A percentile compares a stretch with the other conserved stretches of the same genome.
These are phyloP conservation scores for Solanum ossicruentum DNA, from an alignment of 257 asterid species.

Conservation along the genomic window DNA sequence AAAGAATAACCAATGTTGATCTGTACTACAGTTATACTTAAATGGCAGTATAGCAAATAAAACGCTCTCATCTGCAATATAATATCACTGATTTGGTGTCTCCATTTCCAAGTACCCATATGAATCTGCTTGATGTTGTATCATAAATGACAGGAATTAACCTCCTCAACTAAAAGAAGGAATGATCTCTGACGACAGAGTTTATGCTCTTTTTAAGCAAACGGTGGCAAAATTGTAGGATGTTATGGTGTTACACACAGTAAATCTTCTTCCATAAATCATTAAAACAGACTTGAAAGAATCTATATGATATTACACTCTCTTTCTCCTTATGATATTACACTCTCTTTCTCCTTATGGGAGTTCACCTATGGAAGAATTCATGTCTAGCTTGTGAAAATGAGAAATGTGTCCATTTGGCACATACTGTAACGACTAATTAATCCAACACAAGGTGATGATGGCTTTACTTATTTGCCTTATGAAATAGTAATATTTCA, in stretches of 20 bases:
- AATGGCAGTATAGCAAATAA: neutral
- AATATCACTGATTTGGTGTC: neutral
- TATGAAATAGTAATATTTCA: neutral
- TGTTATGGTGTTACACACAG: neutral
- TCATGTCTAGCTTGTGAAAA: neutral
- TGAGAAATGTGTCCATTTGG: neutral
- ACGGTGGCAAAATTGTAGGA: neutral
- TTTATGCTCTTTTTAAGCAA: neutral
- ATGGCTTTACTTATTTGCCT: neutral
- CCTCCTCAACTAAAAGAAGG: neutral
- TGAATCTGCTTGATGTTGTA: neutral
- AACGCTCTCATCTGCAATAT: neutral
- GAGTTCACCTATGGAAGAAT: neutral
- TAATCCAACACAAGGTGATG: neutral
- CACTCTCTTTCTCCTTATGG: neutral
- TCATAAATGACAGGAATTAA: neutral
- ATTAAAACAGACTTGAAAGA: neutral
- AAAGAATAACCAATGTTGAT: neutral
- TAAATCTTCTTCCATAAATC: neutral
- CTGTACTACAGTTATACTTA: neutral
- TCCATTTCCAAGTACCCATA: neutral
- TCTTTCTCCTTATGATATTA: neutral
- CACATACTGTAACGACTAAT: neutral
- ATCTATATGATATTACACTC: neutral
- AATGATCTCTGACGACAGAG: neutral